Evolutionary conservation across 768 basidiomycete species (phyloP).

Genomic region (Kwoniella bestiolae): DNA sequence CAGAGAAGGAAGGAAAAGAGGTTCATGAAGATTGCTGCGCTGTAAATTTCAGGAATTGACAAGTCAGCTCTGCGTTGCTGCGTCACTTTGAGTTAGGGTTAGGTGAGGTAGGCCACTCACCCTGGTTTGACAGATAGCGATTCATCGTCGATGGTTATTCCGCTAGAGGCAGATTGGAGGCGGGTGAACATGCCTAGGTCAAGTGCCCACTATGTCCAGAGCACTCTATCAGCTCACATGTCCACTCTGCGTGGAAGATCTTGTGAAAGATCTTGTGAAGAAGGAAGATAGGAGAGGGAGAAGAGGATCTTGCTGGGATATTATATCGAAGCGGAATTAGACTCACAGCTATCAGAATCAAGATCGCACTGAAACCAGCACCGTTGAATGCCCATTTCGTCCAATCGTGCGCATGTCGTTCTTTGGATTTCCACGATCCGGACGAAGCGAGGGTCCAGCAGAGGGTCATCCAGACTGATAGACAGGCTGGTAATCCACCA

Average conservation of each 20-base stretch:
- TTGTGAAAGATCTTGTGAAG: too few relatives aligned
- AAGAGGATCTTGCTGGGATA: not conserved
- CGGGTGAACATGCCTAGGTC: slow-evolving; percentile 25
- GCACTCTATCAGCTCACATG: too few relatives aligned
- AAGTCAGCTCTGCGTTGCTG: slow-evolving; percentile 1
- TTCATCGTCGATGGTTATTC: not conserved
- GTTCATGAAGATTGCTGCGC: slow-evolving; percentile 39
- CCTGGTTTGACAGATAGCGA: slow-evolving; percentile 13
- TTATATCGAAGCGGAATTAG: not conserved
- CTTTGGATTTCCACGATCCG: slow-evolving; percentile 33
- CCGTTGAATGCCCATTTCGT: slow-evolving; percentile 37
- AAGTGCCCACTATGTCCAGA: slow-evolving; percentile 27
- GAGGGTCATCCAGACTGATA: slow-evolving; percentile 31
- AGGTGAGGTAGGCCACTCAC: too few relatives aligned
- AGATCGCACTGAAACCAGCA: slow-evolving; percentile 21
- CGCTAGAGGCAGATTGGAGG: not conserved
- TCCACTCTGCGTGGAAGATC: too few relatives aligned
- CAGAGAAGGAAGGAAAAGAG: slow-evolving; percentile 37
- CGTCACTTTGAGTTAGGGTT: too few relatives aligned
- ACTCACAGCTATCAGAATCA: slow-evolving; percentile 42
- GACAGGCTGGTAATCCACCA: too few relatives aligned
- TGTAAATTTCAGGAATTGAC: not conserved
- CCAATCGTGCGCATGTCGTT: slow-evolving; percentile 30
- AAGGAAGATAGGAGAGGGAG: not conserved
- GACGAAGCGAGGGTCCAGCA: slow-evolving; percentile 37